A percentile compares a stretch with the other conserved stretches of the same genome.
Evolutionary conservation across 306 rosid species (phyloP).

Genomic region (Pueraria montana): DNA sequence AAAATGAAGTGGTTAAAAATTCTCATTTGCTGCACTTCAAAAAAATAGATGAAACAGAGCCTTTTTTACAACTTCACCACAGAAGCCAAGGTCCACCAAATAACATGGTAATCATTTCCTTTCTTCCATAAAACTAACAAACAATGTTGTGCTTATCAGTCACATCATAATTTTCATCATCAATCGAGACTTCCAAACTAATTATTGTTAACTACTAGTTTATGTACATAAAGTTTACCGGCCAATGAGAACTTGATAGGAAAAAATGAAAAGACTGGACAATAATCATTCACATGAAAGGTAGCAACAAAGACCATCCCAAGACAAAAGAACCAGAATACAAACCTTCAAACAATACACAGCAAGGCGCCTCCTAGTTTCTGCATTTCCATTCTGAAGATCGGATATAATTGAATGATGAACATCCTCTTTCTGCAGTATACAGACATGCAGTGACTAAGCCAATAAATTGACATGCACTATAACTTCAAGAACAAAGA

Average conservation of each 20-base stretch:
- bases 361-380: conserved; percentile 97
- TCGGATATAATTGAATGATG: conserved; percentile 98
- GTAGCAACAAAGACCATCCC: conserved; percentile 42
- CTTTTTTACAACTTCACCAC: conserved; percentile 25
- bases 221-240: conserved; percentile 9
- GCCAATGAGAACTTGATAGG: conserved; percentile 28
- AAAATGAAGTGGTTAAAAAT: conserved; percentile 37
- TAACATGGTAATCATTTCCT: conserved; percentile 24
- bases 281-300: conserved; percentile 25
- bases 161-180: conserved; percentile 36
- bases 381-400: conserved; percentile 98
- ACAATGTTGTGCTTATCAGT: conserved; percentile 12
- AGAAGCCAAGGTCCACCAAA: conserved; percentile 30
- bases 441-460: conserved; percentile 40
- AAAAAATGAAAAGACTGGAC: conserved; percentile 6
- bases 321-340: conserved; percentile 43
- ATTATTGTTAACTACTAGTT: neutral
- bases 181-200: conserved; percentile 15
- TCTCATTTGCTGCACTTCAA: neutral
- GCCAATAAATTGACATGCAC: conserved; percentile 35
- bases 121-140: conserved; percentile 10
- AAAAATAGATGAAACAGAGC: neutral
- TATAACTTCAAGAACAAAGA: conserved; percentile 27
- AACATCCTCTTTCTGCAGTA: conserved; percentile 93
- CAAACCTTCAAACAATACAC: conserved; percentile 95